Percentiles rank a stretch among this genome's conserved stretches.
Conservation (phyloP, 2,329 filamentous ascomycete genomes). For the Atkinsonella texensis region DNA sequence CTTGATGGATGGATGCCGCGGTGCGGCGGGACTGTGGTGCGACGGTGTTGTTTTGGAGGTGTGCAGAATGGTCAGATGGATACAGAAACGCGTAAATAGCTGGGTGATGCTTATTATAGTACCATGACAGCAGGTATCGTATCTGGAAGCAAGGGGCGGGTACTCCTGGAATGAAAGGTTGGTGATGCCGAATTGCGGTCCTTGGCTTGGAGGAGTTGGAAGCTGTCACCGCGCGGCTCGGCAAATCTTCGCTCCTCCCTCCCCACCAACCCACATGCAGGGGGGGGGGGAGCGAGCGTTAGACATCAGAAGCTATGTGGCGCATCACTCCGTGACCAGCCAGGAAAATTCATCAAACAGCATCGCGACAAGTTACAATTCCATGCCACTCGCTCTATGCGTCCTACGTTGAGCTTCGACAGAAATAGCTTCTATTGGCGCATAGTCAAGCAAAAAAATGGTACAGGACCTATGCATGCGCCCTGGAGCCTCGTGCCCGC, state of each 20-base stretch:
- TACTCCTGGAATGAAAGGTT: not conserved
- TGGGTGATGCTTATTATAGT: no score
- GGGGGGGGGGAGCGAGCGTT: no score
- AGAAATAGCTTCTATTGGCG: no score
- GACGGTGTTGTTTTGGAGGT: conserved; percentile 10
- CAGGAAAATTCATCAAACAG: not conserved
- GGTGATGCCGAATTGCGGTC: not conserved
- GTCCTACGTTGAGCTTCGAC: no score
- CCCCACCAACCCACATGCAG: not conserved
- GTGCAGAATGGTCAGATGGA: no score
- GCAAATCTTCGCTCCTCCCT: conserved; percentile 25
- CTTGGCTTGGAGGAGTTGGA: not conserved
- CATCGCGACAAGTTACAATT: not conserved
- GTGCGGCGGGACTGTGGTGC: not conserved
- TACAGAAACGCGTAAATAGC: no score
- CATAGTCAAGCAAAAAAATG: not conserved
- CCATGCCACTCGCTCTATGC: not conserved
- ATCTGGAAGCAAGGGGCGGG: not conserved
- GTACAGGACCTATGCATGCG: not conserved
- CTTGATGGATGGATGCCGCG: not conserved
- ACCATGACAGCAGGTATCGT: no score
- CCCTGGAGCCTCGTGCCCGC: not conserved
- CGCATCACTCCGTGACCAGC: not conserved
- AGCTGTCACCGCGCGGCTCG: conserved; percentile 8
- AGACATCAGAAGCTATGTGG: not conserved